Evolutionary conservation across 805 yeast species (phyloP), one percentile per base, ranked within the genome.

Genomic region (Yarrowia porcina): DNA sequence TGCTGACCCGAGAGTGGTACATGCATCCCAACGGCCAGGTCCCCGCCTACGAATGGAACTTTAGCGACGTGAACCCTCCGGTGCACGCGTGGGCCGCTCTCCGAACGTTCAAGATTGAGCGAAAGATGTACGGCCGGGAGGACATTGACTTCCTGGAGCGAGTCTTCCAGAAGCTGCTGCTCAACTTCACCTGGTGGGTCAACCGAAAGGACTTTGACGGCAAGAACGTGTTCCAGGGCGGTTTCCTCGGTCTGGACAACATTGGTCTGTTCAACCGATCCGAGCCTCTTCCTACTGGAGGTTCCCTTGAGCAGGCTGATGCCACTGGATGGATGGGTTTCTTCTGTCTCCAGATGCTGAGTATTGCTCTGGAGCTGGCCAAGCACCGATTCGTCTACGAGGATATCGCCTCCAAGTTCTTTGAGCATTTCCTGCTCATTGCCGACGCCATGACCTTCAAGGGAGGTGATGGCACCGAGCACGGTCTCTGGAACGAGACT

Each of bases 241-340:
- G 97, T 0, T 91, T 91, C 74, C 79, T 91, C 64, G 97, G 97
- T 8, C 79, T 91, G 64, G 97, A 91, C 76, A 91, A 91, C 75
- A 91, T 91, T 75, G 97, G 97, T 67, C 81, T 91, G 65, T 91
- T 91, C 77, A 91, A 91, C 74, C 82, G 97, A 73, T 88, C 96
- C 6, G 97, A 91, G 77, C 94, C 96, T 0, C 78, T 89, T 69
- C 97, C 97, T 39, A 89, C 96, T 1, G 97, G 97, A 39, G 97
- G 97, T 54, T 83, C 81, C 36, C 80, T 91, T 66, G 96, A 90
- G 72, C 97, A 91, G 75, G 96, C 97, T 0, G 97, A 91, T 75
- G 88, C 96, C 15, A 92, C 97, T 11, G 97, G 97, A 28, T 91
- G 97, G 97, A 89, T 91, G 94, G 97, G 96, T 0, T 91, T 93